Evolutionary conservation across 2,329 filamentous ascomycete species (phyloP), one percentile per base, ranked within the genome.

Genomic region (Septoria linicola): DNA sequence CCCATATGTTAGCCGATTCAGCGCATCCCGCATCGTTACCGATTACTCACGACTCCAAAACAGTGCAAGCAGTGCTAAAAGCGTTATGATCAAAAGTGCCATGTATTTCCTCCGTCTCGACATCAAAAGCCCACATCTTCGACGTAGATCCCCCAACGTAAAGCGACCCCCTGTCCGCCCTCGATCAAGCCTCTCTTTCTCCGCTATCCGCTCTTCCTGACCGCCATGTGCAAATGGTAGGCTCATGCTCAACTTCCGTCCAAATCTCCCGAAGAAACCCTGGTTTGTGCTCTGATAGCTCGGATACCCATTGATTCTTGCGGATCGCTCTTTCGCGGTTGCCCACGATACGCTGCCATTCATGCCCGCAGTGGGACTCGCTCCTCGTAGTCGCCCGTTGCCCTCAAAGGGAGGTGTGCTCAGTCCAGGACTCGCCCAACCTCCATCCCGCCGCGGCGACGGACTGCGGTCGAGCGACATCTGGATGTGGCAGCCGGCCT

Each of bases 381-480:
- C 89, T 31, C 82, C 82, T 60, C 81, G 80, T 55, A 85, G 85
- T 68, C 85, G 88, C 52, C 74, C 70, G 49, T 72, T 72, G 62
- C 53, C 40, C 39, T 68, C 55, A 34, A 65, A 60, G 51, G 72
- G 76, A 59, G 82, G 83, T 54, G 87, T 83, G 66, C 82, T 86
- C 63, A 95, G 78, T 53, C 88, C 66, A 89, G 79, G 58, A 85
- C 88, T 49, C 87, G 89, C 72, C 91, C 92, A 96, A 63, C 90
- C 90, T 67, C 89, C 89, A 64, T 87, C 87, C 55, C 84, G 86
- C 57, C 83, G 80, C 56, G 91, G 92, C 49, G 89, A 96, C 43
- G 91, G 89, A 67, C 89, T 95, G 72, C 89, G 84, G 61, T 90
- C 93, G 57, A 92, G 75, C 61, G 88, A 88, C 91, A 96, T 96